Evolutionary conservation across 1,284 basidiomycete species (phyloP), one percentile per base, ranked within the genome.

Genomic region (Ceratobasidium sp.): DNA sequence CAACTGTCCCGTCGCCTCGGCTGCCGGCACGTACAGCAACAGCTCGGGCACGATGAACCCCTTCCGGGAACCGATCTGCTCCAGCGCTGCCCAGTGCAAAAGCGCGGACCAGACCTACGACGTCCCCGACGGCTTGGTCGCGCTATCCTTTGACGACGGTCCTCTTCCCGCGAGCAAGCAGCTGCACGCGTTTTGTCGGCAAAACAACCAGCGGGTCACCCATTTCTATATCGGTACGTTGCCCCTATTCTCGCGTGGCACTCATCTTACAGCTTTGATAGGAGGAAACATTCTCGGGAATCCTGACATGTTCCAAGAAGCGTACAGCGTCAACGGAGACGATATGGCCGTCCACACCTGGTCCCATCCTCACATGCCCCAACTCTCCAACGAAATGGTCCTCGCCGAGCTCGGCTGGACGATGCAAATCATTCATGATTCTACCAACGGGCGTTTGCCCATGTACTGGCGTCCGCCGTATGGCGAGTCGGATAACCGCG

Each of bases 321-420:
- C 88, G 2, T 88, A 87, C 78, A 80, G 83, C 62, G 78, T 85
- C 29, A 84, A 84, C 65, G 82, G 85, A 24, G 46, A 75, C 54
- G 92, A 93, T 77, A 88, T 94, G 73, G 92, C 89, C 24, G 89
- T 92, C 6, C 92, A 94, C 81, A 94, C 93, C 0, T 95, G 87
- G 86, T 89, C 90, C 0, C 92, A 94, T 78, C 91, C 88, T 43
- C 91, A 89, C 83, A 93, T 92, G 90, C 93, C 94, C 8, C 90
- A 91, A 1, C 84, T 92, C 76, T 85, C 84, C 71, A 93, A 95
- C 81, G 80, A 86, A 71, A 84, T 90, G 75, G 81, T 95, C 65
- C 77, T 96, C 51, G 93, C 87, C 34, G 89, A 95, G 85, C 84
- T 96, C 76, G 95, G 91, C 9, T 96, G 90, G 90, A 90, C 92